Base-by-base conservation (phyloP, 352 stramenopile species). In the Aphanomyces stellatus region DNA sequence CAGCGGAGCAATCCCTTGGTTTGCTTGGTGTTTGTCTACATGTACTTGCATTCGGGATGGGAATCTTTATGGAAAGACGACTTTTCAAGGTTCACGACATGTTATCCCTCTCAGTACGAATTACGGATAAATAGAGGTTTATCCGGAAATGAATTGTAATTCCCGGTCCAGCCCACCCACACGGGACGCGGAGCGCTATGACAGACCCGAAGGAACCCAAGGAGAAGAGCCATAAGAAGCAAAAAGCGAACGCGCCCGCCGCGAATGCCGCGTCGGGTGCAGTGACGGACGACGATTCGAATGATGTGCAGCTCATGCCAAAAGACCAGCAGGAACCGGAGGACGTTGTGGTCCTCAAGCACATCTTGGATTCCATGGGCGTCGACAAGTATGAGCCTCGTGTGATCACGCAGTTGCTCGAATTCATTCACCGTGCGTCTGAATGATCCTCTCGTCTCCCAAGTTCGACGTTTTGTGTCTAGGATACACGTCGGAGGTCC, bases 401-500 rank as follows among this genome's bases (percentile, higher is more conserved):
- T 61, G 85, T 94, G 69, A 80, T 92, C 31, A 73, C 72, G 61
- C 85, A 94, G 72, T 75, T 94, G 28, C 82, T 89, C 51, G 86
- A 94, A 70, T 92, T 93, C 62, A 75, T 90, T 24, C 85, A 94
- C 65, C 83, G 85, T 94, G 72, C 41, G 81, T 72, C 0, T 22
- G 11, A 5, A 25, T 65, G 66, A 7, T 13, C 37, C 0, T 48
- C 4, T 35, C 28, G 25, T 25, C 37, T 24, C 34, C 30, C 24
- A 17, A 53, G 6, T 49, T 34, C 42, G 22, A 8, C 25, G n/a
- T n/a, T n/a, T n/a, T n/a, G n/a, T n/a, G n/a, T n/a, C 15, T 65
- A 94, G 85, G 85, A 0, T 92, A 91, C 70, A 80, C 87, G 69
- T 88, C 81, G 4, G 82, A 94, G 35, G 80, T 94, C 42, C 74